These are phyloP conservation scores for Tetrapyrgos nigripes DNA, from an alignment of 1,284 basidiomycete genomes.

Conservation along the genomic window DNA sequence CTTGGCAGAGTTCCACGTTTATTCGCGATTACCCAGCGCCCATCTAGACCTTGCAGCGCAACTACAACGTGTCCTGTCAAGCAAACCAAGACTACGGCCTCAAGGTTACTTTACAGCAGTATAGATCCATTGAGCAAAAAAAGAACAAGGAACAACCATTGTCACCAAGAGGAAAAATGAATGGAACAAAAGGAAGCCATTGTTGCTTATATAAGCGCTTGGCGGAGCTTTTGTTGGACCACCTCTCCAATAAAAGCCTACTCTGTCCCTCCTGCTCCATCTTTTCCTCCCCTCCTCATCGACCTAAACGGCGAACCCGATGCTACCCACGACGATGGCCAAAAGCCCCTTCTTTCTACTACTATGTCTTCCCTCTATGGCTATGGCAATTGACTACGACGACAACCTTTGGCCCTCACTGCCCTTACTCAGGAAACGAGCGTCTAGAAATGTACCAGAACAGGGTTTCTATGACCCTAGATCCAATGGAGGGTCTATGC, in stretches of 20 bases:
- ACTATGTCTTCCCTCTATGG: not conserved
- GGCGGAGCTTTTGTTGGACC: not conserved
- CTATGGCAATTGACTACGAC: not conserved
- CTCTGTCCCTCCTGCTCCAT: not conserved
- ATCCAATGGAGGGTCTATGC: constrained; percentile 19
- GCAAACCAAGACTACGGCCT: not conserved
- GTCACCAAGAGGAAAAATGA: no score
- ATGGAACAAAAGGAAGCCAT: not conserved
- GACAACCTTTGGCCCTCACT: not conserved
- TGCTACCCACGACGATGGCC: not conserved
- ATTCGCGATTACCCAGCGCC: no score
- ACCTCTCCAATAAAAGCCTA: not conserved
- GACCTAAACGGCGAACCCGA: not conserved
- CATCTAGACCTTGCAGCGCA: no score
- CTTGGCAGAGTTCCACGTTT: no score
- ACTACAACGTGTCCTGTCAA: no score
- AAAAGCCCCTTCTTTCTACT: not conserved
- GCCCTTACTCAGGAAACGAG: not conserved
- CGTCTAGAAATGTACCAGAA: constrained; percentile 35
- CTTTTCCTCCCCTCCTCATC: not conserved
- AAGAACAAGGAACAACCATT: not conserved
- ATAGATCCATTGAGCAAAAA: not conserved
- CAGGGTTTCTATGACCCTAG: constrained; percentile 47
- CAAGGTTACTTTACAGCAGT: not conserved
- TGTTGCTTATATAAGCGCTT: not conserved